Evolutionary conservation across 257 asterid species (phyloP).

Genomic region (Ilex aquifolium): DNA sequence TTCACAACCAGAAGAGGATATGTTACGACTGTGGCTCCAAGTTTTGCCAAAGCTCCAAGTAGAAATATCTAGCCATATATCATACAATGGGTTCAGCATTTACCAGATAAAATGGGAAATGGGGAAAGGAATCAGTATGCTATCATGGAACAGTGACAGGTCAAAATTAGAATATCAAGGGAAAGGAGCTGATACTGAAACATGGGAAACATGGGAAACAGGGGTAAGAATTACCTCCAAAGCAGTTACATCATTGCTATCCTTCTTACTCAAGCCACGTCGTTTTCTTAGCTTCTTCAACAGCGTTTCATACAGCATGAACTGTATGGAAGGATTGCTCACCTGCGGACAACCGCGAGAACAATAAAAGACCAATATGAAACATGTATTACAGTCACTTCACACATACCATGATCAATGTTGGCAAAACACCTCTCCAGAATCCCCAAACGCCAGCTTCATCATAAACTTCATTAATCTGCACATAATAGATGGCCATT

Average conservation of each 20-base stretch:
- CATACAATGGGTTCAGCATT: neutral
- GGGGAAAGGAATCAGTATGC: too few relatives aligned
- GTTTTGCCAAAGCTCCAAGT: slow-evolving; percentile 98
- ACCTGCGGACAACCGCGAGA: slow-evolving; percentile 47
- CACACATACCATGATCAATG: slow-evolving; percentile 86
- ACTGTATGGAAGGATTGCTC: slow-evolving; percentile 95
- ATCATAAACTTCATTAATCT: slow-evolving; percentile 86
- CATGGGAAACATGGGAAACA: slow-evolving; percentile 9
- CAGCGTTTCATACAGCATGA: slow-evolving; percentile 92
- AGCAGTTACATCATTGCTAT: slow-evolving; percentile 57
- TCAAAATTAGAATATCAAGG: too few relatives aligned
- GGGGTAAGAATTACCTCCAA: slow-evolving; percentile 52
- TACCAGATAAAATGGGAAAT: neutral
- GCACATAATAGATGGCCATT: slow-evolving; percentile 22
- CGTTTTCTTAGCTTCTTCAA: slow-evolving; percentile 72
- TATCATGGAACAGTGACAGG: too few relatives aligned
- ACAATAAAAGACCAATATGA: slow-evolving; percentile 28
- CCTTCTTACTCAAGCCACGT: slow-evolving; percentile 41
- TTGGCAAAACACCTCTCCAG: slow-evolving; percentile 96
- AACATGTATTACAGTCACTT: slow-evolving; percentile 14
- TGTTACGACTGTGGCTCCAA: slow-evolving; percentile 94
- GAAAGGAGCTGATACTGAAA: slow-evolving; percentile 3
- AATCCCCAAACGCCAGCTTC: slow-evolving; percentile 88
- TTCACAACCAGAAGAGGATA: slow-evolving; percentile 93
- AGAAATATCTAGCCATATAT: slow-evolving; percentile 55